Conservation (phyloP, 2,329 filamentous ascomycete species). For the Fusarium dimerum region DNA sequence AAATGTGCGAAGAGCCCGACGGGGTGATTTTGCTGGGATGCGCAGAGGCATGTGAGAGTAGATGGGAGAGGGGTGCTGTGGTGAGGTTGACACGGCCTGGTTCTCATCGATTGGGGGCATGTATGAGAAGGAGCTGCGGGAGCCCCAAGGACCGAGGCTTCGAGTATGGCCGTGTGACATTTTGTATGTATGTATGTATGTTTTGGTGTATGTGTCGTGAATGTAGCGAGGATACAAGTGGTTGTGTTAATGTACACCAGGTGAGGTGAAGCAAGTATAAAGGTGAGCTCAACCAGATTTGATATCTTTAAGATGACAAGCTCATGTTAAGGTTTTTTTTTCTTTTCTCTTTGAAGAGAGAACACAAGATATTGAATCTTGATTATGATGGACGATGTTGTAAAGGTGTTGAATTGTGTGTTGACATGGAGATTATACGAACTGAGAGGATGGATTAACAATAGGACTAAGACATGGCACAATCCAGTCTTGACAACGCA, state of each 20-base stretch:
- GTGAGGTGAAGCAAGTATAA: too few relatives aligned
- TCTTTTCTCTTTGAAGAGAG: too few relatives aligned
- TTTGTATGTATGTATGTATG: not conserved
- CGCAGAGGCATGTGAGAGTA: constrained; percentile 28
- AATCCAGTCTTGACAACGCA: not conserved
- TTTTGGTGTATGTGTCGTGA: not conserved
- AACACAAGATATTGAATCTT: too few relatives aligned
- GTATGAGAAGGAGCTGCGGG: constrained; percentile 30
- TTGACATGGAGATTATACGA: too few relatives aligned
- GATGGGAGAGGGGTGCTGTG: constrained; percentile 9
- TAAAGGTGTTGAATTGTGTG: too few relatives aligned
- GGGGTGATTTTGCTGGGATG: constrained; percentile 32
- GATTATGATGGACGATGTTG: too few relatives aligned
- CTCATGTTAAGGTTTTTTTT: too few relatives aligned
- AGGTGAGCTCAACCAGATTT: too few relatives aligned
- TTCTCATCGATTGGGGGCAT: constrained; percentile 43
- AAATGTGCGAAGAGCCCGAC: constrained; percentile 5
- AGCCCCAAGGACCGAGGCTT: constrained; percentile 14
- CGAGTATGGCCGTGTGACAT: constrained; percentile 24
- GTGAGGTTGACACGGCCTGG: constrained; percentile 22
- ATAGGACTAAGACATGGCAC: too few relatives aligned
- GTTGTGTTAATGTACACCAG: too few relatives aligned
- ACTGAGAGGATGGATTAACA: too few relatives aligned
- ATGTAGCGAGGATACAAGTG: not conserved
- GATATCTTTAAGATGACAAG: too few relatives aligned